A percentile compares a stretch with the other conserved stretches of the same genome.
Evolutionary conservation across 768 basidiomycete species (phyloP).

Genomic region (Russula ochroleuca): DNA sequence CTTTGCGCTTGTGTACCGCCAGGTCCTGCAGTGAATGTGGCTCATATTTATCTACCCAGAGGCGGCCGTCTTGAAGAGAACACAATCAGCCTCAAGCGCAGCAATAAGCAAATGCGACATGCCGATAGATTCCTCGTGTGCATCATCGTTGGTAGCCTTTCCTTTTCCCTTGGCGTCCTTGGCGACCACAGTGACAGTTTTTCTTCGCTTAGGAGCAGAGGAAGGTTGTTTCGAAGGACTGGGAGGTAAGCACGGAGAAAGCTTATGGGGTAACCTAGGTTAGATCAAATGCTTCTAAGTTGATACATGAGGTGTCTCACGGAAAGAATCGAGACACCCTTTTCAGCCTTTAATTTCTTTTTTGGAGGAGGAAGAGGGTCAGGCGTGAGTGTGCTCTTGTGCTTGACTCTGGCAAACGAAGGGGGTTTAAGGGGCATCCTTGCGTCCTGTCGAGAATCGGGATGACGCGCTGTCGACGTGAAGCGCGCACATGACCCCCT

Average conservation of each 20-base stretch:
- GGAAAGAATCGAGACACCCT: conserved; percentile 13
- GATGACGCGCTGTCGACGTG: background rate
- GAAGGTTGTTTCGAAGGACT: conserved; percentile 6
- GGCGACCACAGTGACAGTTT: background rate
- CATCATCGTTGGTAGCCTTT: conserved; percentile 19
- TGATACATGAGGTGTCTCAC: conserved; percentile 11
- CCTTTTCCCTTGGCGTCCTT: conserved; percentile 30
- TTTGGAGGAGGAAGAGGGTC: conserved; percentile 22
- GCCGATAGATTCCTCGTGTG: conserved; percentile 2
- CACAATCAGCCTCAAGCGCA: background rate
- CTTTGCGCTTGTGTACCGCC: conserved; percentile 75
- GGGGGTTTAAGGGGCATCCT: conserved; percentile 14
- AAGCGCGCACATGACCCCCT: conserved; percentile 6
- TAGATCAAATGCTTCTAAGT: conserved; percentile 1
- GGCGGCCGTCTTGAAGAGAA: conserved; percentile 18
- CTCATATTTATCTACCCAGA: conserved; percentile 38
- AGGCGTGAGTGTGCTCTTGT: conserved; percentile 26
- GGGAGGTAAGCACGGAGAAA: conserved; percentile 8
- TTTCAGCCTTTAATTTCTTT: conserved; percentile 19
- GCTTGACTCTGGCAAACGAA: conserved; percentile 6
- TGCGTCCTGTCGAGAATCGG: background rate
- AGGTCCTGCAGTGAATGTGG: conserved; percentile 54
- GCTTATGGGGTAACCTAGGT: conserved; percentile 12
- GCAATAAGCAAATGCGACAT: background rate
- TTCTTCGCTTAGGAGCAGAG: background rate